A percentile compares a stretch with the other conserved stretches of the same genome.
Conservation (phyloP, 495 filamentous ascomycete genomes). For the Lophium mytilinum region DNA sequence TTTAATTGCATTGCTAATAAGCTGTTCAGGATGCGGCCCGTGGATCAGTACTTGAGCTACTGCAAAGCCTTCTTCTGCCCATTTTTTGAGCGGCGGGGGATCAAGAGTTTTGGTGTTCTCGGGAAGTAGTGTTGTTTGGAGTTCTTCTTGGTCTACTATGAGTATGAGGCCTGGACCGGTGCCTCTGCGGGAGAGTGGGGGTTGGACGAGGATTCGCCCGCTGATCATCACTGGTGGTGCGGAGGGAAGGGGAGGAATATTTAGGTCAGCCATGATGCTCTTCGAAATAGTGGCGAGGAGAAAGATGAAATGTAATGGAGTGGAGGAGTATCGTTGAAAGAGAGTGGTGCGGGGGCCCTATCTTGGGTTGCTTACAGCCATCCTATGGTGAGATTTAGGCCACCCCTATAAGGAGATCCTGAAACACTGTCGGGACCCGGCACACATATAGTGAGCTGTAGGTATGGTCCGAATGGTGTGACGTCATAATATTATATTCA, state of each 20-base stretch:
- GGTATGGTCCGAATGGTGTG: no score
- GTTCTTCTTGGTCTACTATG: constrained; percentile 24
- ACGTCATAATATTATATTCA: no score
- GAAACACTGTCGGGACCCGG: no score
- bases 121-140: neutral
- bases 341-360: no score
- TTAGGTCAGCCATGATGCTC: no score
- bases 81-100: constrained; percentile 46
- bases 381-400: no score
- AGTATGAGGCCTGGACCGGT: constrained; percentile 48
- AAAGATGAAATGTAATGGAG: no score
- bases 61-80: constrained; percentile 53
- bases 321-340: no score
- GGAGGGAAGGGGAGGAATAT: neutral
- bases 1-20: neutral
- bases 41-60: constrained; percentile 36
- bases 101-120: constrained; percentile 18
- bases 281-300: no score
- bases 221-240: neutral
- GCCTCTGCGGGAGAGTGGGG: constrained; percentile 50
- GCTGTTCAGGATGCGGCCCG: neutral
- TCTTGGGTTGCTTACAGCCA: no score
- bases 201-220: constrained; percentile 34
- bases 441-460: no score
- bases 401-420: no score